Conservation (phyloP, 768 basidiomycete genomes). For the Rossbeevera mucosa region DNA sequence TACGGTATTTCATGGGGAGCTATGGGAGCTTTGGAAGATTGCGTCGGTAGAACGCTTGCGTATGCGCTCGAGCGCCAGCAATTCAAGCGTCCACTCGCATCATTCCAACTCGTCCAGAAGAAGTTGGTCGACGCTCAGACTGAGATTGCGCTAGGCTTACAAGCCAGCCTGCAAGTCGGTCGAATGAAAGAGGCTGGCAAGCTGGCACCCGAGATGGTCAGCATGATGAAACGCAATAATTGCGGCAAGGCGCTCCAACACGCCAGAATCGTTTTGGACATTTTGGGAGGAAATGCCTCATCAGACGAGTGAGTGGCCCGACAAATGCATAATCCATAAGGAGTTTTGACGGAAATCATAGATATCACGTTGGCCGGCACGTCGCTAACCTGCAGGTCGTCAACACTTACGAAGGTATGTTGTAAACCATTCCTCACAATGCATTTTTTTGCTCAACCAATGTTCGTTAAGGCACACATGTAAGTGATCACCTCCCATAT, state of each 20-base stretch:
- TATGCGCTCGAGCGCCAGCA: constrained; percentile 91
- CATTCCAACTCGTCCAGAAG: constrained; percentile 97
- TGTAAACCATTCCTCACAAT: not conserved
- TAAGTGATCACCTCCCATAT: constrained; percentile 30
- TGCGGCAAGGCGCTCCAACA: constrained; percentile 90
- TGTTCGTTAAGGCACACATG: constrained; percentile 46
- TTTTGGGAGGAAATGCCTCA: constrained; percentile 91
- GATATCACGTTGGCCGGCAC: constrained; percentile 92
- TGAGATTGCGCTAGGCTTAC: constrained; percentile 74
- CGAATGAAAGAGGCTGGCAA: constrained; percentile 77
- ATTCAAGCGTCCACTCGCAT: constrained; percentile 84
- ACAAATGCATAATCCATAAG: not conserved
- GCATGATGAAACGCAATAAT: constrained; percentile 92
- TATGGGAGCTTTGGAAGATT: constrained; percentile 94
- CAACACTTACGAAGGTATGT: constrained; percentile 86
- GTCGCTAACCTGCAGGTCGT: constrained; percentile 94
- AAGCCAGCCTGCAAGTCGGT: constrained; percentile 75
- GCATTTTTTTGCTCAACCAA: constrained; percentile 1
- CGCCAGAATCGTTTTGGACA: constrained; percentile 75
- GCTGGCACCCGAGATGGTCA: constrained; percentile 87
- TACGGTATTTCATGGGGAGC: constrained; percentile 93
- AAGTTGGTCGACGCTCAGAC: constrained; percentile 93
- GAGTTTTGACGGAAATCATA: constrained; percentile 23
- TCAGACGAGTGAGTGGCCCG: constrained; percentile 71
- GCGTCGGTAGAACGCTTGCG: constrained; percentile 65